Conservation (phyloP, 768 basidiomycete species). For the Ephemerocybe angulata region DNA sequence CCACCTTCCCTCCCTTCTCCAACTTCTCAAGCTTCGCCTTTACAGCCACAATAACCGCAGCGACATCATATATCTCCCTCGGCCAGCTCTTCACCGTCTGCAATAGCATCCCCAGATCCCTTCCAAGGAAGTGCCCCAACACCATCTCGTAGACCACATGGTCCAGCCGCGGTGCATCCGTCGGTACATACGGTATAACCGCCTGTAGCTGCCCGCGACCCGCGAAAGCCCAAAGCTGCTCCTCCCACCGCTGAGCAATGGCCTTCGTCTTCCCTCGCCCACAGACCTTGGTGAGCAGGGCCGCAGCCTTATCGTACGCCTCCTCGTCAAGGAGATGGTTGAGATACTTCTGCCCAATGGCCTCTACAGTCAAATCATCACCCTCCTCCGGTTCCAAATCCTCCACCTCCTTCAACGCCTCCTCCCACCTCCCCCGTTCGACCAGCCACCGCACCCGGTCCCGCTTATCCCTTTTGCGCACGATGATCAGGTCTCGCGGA, state of each 20-base stretch:
- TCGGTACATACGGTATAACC: slow-evolving; percentile 89
- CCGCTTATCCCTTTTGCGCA: slow-evolving; percentile 79
- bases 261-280: slow-evolving; percentile 34
- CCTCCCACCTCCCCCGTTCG: slow-evolving; percentile 80
- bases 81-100: slow-evolving; percentile 88
- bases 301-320: slow-evolving; percentile 75
- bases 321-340: slow-evolving; percentile 82
- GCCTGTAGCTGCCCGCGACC: slow-evolving; percentile 77
- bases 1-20: slow-evolving; percentile 30
- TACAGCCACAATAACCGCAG: slow-evolving; percentile 85
- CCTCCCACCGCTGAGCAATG: slow-evolving; percentile 85
- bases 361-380: slow-evolving; percentile 48
- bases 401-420: slow-evolving; percentile 82
- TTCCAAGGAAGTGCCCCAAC: slow-evolving; percentile 76
- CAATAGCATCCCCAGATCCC: slow-evolving; percentile 67
- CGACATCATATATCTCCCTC: slow-evolving; percentile 81
- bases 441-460: slow-evolving; percentile 94
- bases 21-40: slow-evolving; percentile 71
- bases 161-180: slow-evolving; percentile 72
- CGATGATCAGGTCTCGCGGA: slow-evolving; percentile 83
- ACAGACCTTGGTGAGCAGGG: slow-evolving; percentile 81
- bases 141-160: slow-evolving; percentile 94
- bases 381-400: slow-evolving; percentile 45
- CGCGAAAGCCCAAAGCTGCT: slow-evolving; percentile 90
- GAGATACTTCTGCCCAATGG: slow-evolving; percentile 85